A percentile compares a stretch with the other conserved stretches of the same genome.
phyloP scores from a whole-genome alignment of 2,329 filamentous ascomycete species.

The Neurospora sp. region DNA sequence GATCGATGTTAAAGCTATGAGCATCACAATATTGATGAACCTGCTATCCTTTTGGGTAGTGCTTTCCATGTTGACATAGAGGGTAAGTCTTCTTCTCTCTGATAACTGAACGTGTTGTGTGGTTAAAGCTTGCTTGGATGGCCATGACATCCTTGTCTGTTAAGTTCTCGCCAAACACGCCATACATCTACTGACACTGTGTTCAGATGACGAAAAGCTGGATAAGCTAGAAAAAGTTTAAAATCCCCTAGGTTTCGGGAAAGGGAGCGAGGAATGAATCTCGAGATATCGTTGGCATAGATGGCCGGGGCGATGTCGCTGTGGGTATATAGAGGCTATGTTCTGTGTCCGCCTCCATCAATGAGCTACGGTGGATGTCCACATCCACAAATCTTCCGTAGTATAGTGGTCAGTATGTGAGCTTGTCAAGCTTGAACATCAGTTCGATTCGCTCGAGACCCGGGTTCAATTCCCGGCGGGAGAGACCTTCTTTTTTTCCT shows the following conservation, averaged over 20 bases:
- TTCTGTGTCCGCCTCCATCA: accelerated
- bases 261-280: not conserved
- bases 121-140: not conserved
- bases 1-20: conserved; percentile 51
- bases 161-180: not conserved
- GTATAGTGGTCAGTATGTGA: not conserved
- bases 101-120: not conserved
- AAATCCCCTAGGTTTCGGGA: not conserved
- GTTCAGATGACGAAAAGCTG: not conserved
- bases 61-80: conserved; percentile 47
- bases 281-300: not conserved
- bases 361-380: not conserved
- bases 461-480: too few relatives aligned
- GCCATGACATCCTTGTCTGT: not conserved
- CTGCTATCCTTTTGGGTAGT: conserved; percentile 68
- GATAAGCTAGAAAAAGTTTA: not conserved
- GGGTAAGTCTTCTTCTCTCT: not conserved
- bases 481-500: not conserved
- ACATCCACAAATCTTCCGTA: not conserved
- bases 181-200: not conserved
- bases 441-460: too few relatives aligned
- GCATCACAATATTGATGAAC: conserved; percentile 67
- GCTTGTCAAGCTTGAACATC: not conserved
- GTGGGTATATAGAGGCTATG: not conserved
- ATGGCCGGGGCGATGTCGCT: not conserved